Conservation (phyloP, 805 yeast genomes). For the Novakomyces olei region DNA sequence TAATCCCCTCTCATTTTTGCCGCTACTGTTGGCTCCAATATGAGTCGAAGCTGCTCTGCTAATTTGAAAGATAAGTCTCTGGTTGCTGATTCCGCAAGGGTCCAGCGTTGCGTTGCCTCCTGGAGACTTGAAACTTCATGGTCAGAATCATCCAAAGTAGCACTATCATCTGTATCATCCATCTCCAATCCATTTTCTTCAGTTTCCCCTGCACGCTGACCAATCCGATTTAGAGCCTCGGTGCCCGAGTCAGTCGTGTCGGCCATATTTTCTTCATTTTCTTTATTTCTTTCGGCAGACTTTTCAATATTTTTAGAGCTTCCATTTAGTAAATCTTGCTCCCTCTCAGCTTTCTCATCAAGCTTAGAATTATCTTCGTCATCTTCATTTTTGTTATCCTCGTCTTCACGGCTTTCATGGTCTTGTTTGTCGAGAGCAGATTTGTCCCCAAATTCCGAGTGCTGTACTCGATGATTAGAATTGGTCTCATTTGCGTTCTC, state of each 20-base stretch:
- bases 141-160: conserved; percentile 2
- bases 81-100: conserved; percentile 58
- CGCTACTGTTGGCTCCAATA: conserved; percentile 88
- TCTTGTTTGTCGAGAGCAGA: conserved; percentile 4
- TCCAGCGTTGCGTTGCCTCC: conserved; percentile 59
- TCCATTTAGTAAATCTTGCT: too few relatives aligned
- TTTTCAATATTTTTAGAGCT: conserved; percentile 5
- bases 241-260: conserved; percentile 78
- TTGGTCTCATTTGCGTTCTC: too few relatives aligned
- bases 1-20: conserved; percentile 89
- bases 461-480: too few relatives aligned
- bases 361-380: too few relatives aligned
- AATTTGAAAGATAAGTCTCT: conserved; percentile 69
- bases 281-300: conserved; percentile 3
- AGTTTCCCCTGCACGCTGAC: conserved; percentile 13
- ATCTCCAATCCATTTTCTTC: conserved; percentile 10
- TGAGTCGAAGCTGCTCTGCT: conserved; percentile 79
- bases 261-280: conserved; percentile 3
- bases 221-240: conserved; percentile 54
- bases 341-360: too few relatives aligned
- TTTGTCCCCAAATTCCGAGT: too few relatives aligned
- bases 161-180: conserved; percentile 6
- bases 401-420: conserved; percentile 7
- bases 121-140: conserved; percentile 18
- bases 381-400: conserved; percentile 18